Evolutionary conservation across 768 basidiomycete species (phyloP).

Genomic region (Lactarius tabidus): DNA sequence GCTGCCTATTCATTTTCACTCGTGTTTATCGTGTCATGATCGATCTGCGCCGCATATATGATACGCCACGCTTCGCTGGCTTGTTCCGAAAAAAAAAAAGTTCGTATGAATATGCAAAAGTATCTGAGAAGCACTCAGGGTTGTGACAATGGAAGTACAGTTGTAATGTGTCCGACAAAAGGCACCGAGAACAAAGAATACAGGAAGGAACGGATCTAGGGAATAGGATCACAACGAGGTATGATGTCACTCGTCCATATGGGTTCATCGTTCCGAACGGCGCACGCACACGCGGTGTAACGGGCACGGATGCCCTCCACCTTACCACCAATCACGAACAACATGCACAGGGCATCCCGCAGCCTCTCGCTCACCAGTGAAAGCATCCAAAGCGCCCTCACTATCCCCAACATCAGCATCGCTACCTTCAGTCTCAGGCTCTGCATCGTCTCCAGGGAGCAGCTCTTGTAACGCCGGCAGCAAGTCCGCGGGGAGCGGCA

Average conservation of each 20-base stretch:
- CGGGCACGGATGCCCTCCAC: no score
- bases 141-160: not conserved
- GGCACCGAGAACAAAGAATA: not conserved
- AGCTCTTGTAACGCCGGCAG: conserved; percentile 4
- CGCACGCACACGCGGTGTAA: no score
- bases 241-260: not conserved
- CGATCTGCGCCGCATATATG: no score
- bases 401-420: no score
- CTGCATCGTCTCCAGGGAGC: not conserved
- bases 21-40: no score
- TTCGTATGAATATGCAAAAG: not conserved
- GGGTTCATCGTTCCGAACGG: no score
- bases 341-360: not conserved
- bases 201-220: no score
- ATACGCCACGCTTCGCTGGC: no score
- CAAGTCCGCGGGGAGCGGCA: not conserved
- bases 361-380: not conserved
- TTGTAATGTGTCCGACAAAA: not conserved
- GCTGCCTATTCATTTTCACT: not conserved
- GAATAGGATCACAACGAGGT: not conserved
- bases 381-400: not conserved
- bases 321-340: not conserved
- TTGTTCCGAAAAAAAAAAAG: not conserved
- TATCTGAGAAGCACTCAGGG: not conserved
- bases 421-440: not conserved